phyloP scores from a whole-genome alignment of 139 green algal genomes.

The Zygnema circumcarinatum region DNA sequence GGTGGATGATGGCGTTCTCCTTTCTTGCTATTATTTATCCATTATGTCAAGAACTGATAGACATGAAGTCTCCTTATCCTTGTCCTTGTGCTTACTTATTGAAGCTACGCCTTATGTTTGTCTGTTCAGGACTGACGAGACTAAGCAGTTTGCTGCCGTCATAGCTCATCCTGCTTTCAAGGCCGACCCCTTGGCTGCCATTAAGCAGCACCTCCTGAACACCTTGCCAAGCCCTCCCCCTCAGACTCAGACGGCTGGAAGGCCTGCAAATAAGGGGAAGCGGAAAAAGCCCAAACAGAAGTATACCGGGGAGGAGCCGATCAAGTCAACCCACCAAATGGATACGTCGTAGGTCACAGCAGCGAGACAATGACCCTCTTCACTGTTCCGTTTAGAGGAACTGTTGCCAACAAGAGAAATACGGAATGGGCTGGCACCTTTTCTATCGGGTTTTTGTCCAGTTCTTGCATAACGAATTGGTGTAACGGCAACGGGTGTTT shows the following conservation, averaged over 20 bases:
- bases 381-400: too few species aligned
- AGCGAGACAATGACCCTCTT: too few species aligned
- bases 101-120: neutral
- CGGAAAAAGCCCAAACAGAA: neutral
- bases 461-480: too few species aligned
- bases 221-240: constrained; percentile 17
- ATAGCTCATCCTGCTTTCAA: constrained; percentile 47
- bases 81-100: too few species aligned
- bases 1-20: too few species aligned
- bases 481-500: too few species aligned
- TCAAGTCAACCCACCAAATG: neutral
- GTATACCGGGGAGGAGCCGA: neutral
- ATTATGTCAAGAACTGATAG: too few species aligned
- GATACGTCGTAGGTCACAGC: neutral
- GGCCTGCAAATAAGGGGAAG: neutral
- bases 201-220: constrained; percentile 49
- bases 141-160: constrained; percentile 47
- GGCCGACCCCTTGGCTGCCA: constrained; percentile 36
- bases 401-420: too few species aligned
- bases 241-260: neutral
- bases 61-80: too few species aligned
- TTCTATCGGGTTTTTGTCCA: too few species aligned
- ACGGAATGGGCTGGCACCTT: too few species aligned
- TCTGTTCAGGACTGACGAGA: constrained; percentile 42
- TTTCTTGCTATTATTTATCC: too few species aligned